Percentiles rank a stretch among this genome's conserved stretches.
Evolutionary conservation across 768 basidiomycete genomes (phyloP).

Genomic region (Coprinopsis marcescibilis): DNA sequence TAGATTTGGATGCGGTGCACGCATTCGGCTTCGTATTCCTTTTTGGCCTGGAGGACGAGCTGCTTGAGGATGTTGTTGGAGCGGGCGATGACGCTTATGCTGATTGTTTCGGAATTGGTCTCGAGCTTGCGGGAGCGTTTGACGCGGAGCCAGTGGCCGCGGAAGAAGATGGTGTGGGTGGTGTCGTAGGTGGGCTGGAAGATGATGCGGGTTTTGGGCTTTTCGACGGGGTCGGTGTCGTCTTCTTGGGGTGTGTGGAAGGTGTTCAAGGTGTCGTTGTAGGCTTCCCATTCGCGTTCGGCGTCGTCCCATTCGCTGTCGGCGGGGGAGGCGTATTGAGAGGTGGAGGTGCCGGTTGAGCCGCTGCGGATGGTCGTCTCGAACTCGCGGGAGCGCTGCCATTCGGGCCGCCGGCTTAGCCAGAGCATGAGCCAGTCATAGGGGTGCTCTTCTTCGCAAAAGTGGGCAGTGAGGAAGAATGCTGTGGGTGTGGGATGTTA

Average conservation of each 20-base stretch:
- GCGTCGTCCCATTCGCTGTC: constrained; percentile 40
- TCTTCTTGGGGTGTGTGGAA: constrained; percentile 7
- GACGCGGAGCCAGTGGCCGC: constrained; percentile 79
- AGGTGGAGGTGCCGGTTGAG: constrained; percentile 44
- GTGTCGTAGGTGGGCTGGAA: constrained; percentile 88
- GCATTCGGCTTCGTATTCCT: constrained; percentile 82
- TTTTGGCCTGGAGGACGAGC: constrained; percentile 86
- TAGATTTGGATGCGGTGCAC: constrained; percentile 86
- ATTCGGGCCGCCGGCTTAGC: constrained; percentile 79
- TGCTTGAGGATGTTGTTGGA: constrained; percentile 82
- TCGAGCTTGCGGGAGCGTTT: constrained; percentile 65
- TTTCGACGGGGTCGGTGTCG: constrained; percentile 40
- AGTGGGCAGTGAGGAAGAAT: constrained; percentile 86
- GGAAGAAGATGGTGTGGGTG: constrained; percentile 85
- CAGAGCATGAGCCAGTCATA: constrained; percentile 92
- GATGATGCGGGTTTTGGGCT: constrained; percentile 71
- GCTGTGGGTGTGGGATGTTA: constrained; percentile 35
- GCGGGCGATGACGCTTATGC: constrained; percentile 69
- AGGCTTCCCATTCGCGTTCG: constrained; percentile 14
- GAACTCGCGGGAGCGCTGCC: constrained; percentile 86
- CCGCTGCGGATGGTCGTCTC: constrained; percentile 79
- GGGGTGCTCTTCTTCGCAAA: constrained; percentile 85
- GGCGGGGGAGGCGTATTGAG: constrained; percentile 45
- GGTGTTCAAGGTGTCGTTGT: background rate
- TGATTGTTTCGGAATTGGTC: constrained; percentile 16